These are phyloP conservation scores for Nothophaeocryptopus gaeumannii DNA, from an alignment of 2,329 filamentous ascomycete genomes.

Conservation along the genomic window DNA sequence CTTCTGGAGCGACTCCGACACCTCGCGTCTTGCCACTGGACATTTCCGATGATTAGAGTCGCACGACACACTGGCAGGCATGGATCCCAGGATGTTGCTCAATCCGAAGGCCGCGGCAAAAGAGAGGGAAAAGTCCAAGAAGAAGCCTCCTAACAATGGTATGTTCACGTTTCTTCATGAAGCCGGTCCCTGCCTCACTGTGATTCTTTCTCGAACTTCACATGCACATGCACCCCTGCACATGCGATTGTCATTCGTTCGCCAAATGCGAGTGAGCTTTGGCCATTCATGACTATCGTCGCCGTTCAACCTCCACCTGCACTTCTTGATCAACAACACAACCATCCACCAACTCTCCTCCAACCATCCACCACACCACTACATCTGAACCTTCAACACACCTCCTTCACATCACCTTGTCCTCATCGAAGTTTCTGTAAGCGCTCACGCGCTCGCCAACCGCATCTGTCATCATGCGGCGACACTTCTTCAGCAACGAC, in stretches of 20 bases:
- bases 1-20: too few species aligned
- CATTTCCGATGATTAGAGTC: too few species aligned
- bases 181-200: constrained; percentile 11
- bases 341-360: constrained; percentile 2
- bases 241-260: neutral
- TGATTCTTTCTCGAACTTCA: constrained; percentile 8
- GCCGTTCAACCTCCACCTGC: constrained; percentile 4
- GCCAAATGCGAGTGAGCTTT: constrained; percentile 2
- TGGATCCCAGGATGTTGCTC: constrained; percentile 38
- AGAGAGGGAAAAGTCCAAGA: constrained; percentile 30
- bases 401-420: neutral
- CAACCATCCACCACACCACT: neutral
- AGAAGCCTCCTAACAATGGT: constrained; percentile 31
- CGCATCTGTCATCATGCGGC: neutral
- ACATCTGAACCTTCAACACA: constrained; percentile 2
- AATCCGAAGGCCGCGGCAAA: constrained; percentile 40
- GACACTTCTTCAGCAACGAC: neutral
- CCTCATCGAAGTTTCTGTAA: neutral
- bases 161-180: constrained; percentile 17
- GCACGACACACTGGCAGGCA: constrained; percentile 4
- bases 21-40: too few species aligned
- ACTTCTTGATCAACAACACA: neutral
- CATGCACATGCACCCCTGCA: neutral
- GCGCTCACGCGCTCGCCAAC: neutral
- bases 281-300: neutral